Conservation (phyloP, 2,329 filamentous ascomycete species). For the Fusarium nodosum region DNA sequence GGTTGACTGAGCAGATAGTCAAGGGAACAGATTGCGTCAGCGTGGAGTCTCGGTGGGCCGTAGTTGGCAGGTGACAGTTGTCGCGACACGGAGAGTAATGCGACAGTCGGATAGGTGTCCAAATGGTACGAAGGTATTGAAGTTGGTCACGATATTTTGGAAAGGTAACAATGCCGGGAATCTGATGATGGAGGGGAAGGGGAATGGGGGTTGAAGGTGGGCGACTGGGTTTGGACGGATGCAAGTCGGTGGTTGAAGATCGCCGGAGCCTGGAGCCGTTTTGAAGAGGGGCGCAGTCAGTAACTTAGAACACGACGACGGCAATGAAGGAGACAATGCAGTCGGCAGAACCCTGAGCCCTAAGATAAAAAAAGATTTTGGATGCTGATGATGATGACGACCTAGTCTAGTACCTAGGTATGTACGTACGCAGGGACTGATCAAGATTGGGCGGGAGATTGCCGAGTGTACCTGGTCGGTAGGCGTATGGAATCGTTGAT, state of each 20-base stretch:
- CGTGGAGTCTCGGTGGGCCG: constrained; percentile 49
- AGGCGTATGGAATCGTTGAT: constrained; percentile 12
- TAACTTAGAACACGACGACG: constrained; percentile 16
- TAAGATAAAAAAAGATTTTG: constrained; percentile 34
- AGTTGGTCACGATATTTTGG: constrained; percentile 21
- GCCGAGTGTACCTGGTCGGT: constrained; percentile 25
- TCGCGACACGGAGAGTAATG: constrained; percentile 39
- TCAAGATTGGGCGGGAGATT: constrained; percentile 29
- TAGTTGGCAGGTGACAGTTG: constrained; percentile 35
- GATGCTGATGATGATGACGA: constrained; percentile 27
- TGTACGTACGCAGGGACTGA: constrained; percentile 25
- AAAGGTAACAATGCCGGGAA: constrained; percentile 19
- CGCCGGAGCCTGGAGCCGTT: constrained; percentile 42
- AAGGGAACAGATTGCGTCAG: constrained; percentile 51
- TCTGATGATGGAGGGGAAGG: constrained; percentile 27
- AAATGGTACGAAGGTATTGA: constrained; percentile 9
- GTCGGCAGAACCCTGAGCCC: constrained; percentile 33
- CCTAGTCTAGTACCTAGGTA: background rate
- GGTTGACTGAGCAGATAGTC: constrained; percentile 22
- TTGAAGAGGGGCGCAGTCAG: constrained; percentile 33
- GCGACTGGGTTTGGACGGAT: constrained; percentile 11
- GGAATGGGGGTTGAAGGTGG: constrained; percentile 6
- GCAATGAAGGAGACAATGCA: constrained; percentile 1
- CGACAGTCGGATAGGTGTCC: constrained; percentile 8
- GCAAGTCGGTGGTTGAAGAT: constrained; percentile 41